Evolutionary conservation across 495 filamentous ascomycete species (phyloP).

Genomic region (Tuber calosporum): DNA sequence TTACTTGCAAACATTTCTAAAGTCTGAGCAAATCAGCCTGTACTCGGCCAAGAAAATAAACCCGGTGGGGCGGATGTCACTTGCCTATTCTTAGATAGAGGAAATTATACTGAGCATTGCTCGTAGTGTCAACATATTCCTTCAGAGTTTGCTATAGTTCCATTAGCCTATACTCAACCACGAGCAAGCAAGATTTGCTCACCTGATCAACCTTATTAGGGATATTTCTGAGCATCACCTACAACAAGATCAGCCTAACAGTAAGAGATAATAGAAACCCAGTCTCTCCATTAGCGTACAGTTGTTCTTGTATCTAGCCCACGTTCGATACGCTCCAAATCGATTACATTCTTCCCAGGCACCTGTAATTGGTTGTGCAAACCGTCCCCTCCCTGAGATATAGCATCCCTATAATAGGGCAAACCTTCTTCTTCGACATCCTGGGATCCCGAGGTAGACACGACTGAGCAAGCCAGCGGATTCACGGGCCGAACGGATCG

Average conservation of each 20-base stretch:
- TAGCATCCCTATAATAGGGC: background rate
- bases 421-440: background rate
- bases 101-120: constrained; percentile 80
- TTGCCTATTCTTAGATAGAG: constrained; percentile 83
- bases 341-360: constrained; percentile 41
- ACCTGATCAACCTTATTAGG: constrained; percentile 82
- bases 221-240: constrained; percentile 96
- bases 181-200: constrained; percentile 13
- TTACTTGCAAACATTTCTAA: constrained; percentile 82
- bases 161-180: background rate
- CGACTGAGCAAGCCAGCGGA: background rate
- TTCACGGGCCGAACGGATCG: background rate
- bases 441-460: background rate
- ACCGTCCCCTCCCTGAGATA: background rate
- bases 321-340: constrained; percentile 37
- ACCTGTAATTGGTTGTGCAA: constrained; percentile 19
- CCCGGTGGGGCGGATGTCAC: constrained; percentile 9
- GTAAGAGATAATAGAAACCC: background rate
- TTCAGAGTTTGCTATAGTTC: constrained; percentile 56
- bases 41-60: constrained; percentile 5
- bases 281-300: constrained; percentile 11
- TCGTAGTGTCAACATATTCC: constrained; percentile 67
- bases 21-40: constrained; percentile 51
- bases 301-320: constrained; percentile 41
- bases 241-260: constrained; percentile 23